Percentiles rank a stretch among this genome's conserved stretches.
These are phyloP conservation scores for Aureobasidium leucospermi DNA, from an alignment of 2,329 filamentous ascomycete species.

Conservation along the genomic window DNA sequence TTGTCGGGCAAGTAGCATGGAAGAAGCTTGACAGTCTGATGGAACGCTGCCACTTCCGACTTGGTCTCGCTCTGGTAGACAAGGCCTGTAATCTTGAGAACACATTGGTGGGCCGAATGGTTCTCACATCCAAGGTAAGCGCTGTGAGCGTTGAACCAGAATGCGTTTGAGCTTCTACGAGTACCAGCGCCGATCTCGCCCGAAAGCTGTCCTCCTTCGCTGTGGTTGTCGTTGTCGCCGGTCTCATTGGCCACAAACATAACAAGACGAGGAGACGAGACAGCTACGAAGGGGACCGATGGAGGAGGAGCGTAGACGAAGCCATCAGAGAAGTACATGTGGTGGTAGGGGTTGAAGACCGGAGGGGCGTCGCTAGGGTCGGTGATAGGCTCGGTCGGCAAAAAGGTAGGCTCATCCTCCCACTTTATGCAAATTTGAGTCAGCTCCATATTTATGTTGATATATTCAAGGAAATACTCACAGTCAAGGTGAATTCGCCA, in stretches of 20 bases:
- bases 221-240: conserved; percentile 22
- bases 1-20: conserved; percentile 34
- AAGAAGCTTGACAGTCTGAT: conserved; percentile 33
- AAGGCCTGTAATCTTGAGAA: conserved; percentile 40
- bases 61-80: conserved; percentile 31
- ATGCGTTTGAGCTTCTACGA: conserved; percentile 35
- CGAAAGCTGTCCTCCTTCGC: conserved; percentile 30
- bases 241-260: conserved; percentile 37
- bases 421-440: conserved; percentile 21
- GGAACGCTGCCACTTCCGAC: conserved; percentile 31
- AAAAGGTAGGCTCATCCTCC: conserved; percentile 31
- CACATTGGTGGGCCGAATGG: conserved; percentile 31
- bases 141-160: conserved; percentile 45
- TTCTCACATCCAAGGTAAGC: conserved; percentile 44
- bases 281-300: conserved; percentile 37
- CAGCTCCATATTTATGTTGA: conserved; percentile 20
- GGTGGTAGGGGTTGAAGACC: conserved; percentile 43
- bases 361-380: conserved; percentile 31
- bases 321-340: conserved; percentile 45
- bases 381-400: conserved; percentile 24
- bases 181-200: conserved; percentile 43
- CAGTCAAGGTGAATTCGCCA: conserved; percentile 34
- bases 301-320: conserved; percentile 42
- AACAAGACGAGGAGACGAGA: conserved; percentile 40
- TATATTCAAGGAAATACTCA: conserved; percentile 14